These are phyloP conservation scores for Aureobasidium sp. DNA, from an alignment of 2,329 filamentous ascomycete species.

Conservation along the genomic window DNA sequence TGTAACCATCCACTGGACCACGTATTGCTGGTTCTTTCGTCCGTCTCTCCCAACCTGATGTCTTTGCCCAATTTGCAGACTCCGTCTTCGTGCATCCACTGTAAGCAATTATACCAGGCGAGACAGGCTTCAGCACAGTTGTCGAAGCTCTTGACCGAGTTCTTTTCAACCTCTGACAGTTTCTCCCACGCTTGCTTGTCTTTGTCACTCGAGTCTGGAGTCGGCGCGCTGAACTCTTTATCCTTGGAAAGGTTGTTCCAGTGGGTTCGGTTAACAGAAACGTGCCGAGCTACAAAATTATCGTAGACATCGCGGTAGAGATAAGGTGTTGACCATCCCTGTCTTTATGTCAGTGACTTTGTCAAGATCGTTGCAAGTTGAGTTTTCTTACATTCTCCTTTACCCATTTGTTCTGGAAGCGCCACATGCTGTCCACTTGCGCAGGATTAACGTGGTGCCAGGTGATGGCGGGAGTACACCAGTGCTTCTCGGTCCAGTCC, in stretches of 20 bases:
- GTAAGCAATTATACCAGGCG: constrained; percentile 22
- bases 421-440: constrained; percentile 24
- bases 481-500: constrained; percentile 30
- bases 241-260: constrained; percentile 28
- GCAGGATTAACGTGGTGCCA: constrained; percentile 24
- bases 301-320: constrained; percentile 26
- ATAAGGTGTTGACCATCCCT: constrained; percentile 26
- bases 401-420: constrained; percentile 19
- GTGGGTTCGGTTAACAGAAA: constrained; percentile 21
- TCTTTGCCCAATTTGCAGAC: constrained; percentile 25
- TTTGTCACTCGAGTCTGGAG: constrained; percentile 8
- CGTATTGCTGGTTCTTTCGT: constrained; percentile 21
- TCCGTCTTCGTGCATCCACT: constrained; percentile 27
- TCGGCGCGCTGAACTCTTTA: constrained; percentile 18
- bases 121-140: constrained; percentile 24
- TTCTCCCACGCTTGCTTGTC: constrained; percentile 17
- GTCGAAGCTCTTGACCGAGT: constrained; percentile 19
- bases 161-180: constrained; percentile 20
- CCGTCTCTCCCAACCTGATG: constrained; percentile 24
- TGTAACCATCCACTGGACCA: constrained; percentile 27
- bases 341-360: not conserved
- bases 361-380: not conserved
- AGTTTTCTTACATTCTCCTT: constrained; percentile 5
- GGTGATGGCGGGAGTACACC: constrained; percentile 35
- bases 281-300: constrained; percentile 24